phyloP scores from a whole-genome alignment of 352 stramenopile genomes.

The Pseudoperonospora humuli region DNA sequence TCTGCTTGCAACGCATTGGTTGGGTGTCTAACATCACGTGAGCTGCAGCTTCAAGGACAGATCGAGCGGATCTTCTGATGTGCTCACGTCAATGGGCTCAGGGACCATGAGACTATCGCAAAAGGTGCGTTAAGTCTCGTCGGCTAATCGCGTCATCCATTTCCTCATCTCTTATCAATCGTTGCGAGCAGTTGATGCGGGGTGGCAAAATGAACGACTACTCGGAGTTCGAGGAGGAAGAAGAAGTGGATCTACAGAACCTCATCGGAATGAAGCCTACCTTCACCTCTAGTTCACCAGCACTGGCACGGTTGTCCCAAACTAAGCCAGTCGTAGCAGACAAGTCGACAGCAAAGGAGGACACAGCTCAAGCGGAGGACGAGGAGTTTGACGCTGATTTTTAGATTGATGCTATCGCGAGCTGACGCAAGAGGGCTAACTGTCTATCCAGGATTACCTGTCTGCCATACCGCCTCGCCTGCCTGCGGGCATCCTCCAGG shows the following conservation, averaged over 20 bases:
- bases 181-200: conserved; percentile 41
- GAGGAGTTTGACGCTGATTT: background rate
- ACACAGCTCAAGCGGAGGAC: too few species aligned
- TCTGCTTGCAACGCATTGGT: too few species aligned
- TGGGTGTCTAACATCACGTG: conserved; percentile 1
- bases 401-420: too few species aligned
- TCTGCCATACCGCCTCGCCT: too few species aligned
- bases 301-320: conserved; percentile 2
- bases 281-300: conserved; percentile 2
- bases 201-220: conserved; percentile 68
- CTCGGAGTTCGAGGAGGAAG: conserved; percentile 76
- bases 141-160: background rate
- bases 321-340: conserved; percentile 1
- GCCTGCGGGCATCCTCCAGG: too few species aligned
- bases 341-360: conserved; percentile 9
- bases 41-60: conserved; percentile 45
- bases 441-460: too few species aligned
- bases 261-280: conserved; percentile 42
- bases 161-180: conserved; percentile 3
- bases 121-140: background rate
- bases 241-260: conserved; percentile 67
- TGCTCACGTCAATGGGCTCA: conserved; percentile 56
- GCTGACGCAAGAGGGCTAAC: too few species aligned
- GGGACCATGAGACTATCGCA: conserved; percentile 47
- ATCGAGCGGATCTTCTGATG: conserved; percentile 31